phyloP scores from a whole-genome alignment of 331 rosid species.

The Telfairia occidentalis region DNA sequence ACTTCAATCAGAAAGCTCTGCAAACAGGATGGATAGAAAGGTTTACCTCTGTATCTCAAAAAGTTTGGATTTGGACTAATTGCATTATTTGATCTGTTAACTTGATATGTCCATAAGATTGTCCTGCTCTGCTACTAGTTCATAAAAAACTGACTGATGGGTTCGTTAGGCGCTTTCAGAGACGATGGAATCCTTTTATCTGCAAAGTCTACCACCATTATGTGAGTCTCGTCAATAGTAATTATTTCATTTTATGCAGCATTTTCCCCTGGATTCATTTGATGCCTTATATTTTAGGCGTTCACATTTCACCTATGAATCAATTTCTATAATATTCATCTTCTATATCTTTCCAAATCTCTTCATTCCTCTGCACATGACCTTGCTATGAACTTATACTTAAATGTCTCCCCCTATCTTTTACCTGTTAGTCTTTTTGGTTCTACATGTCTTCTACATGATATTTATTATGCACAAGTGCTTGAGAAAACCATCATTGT shows the following conservation, averaged over 20 bases:
- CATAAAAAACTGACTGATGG: background rate
- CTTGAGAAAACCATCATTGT: background rate
- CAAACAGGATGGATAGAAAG: background rate
- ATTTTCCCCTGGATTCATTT: background rate
- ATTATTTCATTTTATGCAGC: background rate
- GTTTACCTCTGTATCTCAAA: background rate
- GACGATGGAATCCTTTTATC: background rate
- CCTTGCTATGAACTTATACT: constrained; percentile 2
- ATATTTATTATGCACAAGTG: background rate
- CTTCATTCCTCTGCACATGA: background rate
- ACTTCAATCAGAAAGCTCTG: background rate
- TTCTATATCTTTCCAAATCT: background rate
- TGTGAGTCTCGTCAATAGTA: background rate
- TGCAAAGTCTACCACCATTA: background rate
- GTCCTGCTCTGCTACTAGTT: background rate
- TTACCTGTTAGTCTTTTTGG: constrained; percentile 10
- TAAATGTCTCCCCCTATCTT: background rate
- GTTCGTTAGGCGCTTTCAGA: background rate
- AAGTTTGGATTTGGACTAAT: background rate
- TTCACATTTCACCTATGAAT: background rate
- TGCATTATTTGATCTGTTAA: background rate
- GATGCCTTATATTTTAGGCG: constrained; percentile 3
- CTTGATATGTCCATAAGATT: background rate
- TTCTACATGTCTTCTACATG: constrained; percentile 5
- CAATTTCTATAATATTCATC: background rate